Conservation (phyloP, 1,284 basidiomycete species). For the Puccinia horiana region DNA sequence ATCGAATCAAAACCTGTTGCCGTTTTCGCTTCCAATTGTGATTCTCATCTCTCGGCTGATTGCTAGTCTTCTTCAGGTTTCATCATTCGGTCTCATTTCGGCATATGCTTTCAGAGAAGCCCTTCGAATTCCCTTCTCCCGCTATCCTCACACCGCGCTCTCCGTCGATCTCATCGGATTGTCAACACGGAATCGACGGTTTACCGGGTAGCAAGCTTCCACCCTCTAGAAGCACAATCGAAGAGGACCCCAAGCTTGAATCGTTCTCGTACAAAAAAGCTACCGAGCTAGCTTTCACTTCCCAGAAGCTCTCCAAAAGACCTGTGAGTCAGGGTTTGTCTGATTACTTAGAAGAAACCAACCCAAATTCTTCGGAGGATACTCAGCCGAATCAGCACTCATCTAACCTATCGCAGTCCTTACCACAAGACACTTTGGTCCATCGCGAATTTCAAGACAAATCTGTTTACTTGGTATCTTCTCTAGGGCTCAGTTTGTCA, state of each 20-base stretch:
- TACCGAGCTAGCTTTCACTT: not conserved
- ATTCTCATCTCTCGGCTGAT: not conserved
- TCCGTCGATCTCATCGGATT: not conserved
- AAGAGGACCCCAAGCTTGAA: conserved; percentile 3
- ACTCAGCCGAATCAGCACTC: conserved; percentile 15
- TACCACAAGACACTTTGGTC: not conserved
- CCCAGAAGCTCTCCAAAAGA: conserved; percentile 4
- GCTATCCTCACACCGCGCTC: conserved; percentile 15
- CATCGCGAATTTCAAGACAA: conserved; percentile 32
- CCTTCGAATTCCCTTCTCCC: conserved; percentile 39
- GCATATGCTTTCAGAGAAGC: conserved; percentile 29
- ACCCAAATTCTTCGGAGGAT: conserved; percentile 21
- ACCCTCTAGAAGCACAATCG: not conserved
- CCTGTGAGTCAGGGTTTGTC: conserved; percentile 20
- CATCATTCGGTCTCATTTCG: conserved; percentile 24
- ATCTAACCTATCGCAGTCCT: not conserved
- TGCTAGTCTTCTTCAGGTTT: conserved; percentile 23
- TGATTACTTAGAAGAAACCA: conserved; percentile 23
- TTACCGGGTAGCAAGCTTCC: conserved; percentile 15
- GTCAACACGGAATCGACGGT: conserved; percentile 17
- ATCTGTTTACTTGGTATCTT: conserved; percentile 22
- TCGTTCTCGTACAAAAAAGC: not conserved
- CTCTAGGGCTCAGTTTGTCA: conserved; percentile 21
- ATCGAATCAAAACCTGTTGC: not conserved
- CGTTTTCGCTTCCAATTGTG: not conserved